These are phyloP conservation scores for Chlamydomonas asymmetrica DNA, from an alignment of 139 green algal genomes.

Conservation along the genomic window DNA sequence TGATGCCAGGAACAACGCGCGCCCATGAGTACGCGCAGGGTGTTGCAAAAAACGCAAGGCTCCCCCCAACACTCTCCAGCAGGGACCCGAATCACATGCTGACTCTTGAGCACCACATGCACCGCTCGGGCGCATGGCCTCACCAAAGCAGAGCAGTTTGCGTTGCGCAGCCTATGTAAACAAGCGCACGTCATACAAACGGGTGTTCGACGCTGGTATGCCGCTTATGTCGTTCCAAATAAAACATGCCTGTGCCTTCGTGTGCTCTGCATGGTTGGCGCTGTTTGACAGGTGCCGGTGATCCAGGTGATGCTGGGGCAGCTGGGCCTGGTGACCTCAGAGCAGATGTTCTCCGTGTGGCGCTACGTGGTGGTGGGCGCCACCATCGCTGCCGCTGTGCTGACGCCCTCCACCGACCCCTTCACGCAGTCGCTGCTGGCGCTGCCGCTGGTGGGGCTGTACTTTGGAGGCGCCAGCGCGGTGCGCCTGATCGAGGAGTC, in stretches of 20 bases:
- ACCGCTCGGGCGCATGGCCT: too few species aligned
- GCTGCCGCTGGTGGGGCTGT: slow-evolving; percentile 90
- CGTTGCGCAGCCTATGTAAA: too few species aligned
- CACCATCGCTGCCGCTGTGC: slow-evolving; percentile 91
- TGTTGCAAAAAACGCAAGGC: too few species aligned
- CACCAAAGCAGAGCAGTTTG: too few species aligned
- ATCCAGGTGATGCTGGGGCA: slow-evolving; percentile 96
- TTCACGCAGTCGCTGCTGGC: slow-evolving; percentile 97
- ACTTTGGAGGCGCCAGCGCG: slow-evolving; percentile 86
- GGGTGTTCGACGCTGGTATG: too few species aligned
- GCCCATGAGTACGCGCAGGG: too few species aligned
- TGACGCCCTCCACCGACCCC: slow-evolving; percentile 97
- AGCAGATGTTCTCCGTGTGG: slow-evolving; percentile 96
- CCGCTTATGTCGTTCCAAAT: too few species aligned
- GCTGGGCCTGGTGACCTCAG: slow-evolving; percentile 82
- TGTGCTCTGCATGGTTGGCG: background rate
- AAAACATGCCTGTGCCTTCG: background rate
- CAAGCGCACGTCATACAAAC: too few species aligned
- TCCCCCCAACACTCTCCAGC: too few species aligned
- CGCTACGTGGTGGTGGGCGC: slow-evolving; percentile 95
- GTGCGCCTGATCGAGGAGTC: slow-evolving; percentile 76
- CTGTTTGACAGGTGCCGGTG: slow-evolving; percentile 88
- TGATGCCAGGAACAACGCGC: too few species aligned
- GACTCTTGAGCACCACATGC: too few species aligned
- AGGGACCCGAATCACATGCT: too few species aligned